These are phyloP conservation scores for Pezicula neosporulosa DNA, from an alignment of 2,329 filamentous ascomycete genomes.

Conservation along the genomic window DNA sequence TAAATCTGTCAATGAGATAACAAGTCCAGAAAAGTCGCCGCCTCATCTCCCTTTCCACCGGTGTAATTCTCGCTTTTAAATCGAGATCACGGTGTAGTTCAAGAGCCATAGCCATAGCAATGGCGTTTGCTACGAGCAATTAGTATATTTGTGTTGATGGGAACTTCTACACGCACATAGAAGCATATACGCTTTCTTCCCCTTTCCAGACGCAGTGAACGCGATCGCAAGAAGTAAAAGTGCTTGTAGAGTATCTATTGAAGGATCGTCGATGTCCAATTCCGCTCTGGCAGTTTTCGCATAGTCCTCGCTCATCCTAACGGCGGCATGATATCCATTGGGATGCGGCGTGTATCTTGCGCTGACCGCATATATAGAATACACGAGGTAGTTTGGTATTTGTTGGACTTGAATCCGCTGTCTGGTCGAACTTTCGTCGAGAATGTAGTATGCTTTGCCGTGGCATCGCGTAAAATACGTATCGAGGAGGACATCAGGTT, in stretches of 20 bases:
- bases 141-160: conserved; percentile 24
- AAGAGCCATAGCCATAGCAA: conserved; percentile 80
- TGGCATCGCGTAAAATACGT: conserved; percentile 79
- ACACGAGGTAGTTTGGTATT: conserved; percentile 51
- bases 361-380: conserved; percentile 59
- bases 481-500: conserved; percentile 65
- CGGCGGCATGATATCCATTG: conserved; percentile 63
- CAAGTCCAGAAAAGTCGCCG: conserved; percentile 86
- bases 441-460: conserved; percentile 76
- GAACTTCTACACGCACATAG: conserved; percentile 53
- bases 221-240: conserved; percentile 72
- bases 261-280: conserved; percentile 77
- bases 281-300: conserved; percentile 65
- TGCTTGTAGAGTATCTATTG: conserved; percentile 73
- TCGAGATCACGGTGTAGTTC: conserved; percentile 78
- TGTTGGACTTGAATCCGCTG: conserved; percentile 69
- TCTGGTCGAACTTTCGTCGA: conserved; percentile 73
- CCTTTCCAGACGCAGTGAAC: conserved; percentile 73
- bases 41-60: conserved; percentile 70
- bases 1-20: conserved; percentile 82
- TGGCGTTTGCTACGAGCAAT: conserved; percentile 58
- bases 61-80: conserved; percentile 54
- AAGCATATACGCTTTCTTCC: conserved; percentile 85
- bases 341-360: conserved; percentile 67
- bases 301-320: conserved; percentile 69